Evolutionary conservation across 148 eudicot species (phyloP).

Genomic region (Fagopyrum tataricum): DNA sequence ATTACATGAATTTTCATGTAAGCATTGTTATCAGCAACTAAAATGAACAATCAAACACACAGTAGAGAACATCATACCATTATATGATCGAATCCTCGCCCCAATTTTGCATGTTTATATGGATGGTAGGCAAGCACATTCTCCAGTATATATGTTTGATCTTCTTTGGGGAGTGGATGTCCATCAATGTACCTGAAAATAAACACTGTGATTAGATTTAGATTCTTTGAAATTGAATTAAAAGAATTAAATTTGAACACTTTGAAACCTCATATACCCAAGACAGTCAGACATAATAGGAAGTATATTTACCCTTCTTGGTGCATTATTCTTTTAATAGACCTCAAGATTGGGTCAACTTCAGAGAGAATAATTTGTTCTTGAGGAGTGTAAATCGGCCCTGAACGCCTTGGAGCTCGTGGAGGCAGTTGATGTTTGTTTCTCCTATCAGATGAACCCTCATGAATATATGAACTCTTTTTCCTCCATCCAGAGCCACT

Average conservation of each 20-base stretch:
- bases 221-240: no score
- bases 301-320: conserved; percentile 45
- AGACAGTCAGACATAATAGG: background rate
- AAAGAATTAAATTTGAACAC: no score
- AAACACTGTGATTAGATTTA: background rate
- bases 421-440: conserved; percentile 38
- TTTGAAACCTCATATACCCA: background rate
- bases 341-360: conserved; percentile 52
- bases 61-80: conserved; percentile 36
- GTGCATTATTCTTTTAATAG: conserved; percentile 59
- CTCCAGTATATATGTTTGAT: conserved; percentile 56
- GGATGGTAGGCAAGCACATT: conserved; percentile 71
- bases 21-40: background rate
- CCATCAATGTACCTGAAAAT: conserved; percentile 71
- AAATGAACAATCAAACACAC: background rate
- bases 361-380: conserved; percentile 65
- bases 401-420: conserved; percentile 14
- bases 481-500: conserved; percentile 17
- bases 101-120: conserved; percentile 63
- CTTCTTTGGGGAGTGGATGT: conserved; percentile 66
- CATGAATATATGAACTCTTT: conserved; percentile 24
- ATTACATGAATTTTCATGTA: background rate
- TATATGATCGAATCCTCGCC: conserved; percentile 62
- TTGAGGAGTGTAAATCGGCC: conserved; percentile 41
- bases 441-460: conserved; percentile 58